Conservation (phyloP, 2,329 filamentous ascomycete genomes). For the Graphilbum sp. region DNA sequence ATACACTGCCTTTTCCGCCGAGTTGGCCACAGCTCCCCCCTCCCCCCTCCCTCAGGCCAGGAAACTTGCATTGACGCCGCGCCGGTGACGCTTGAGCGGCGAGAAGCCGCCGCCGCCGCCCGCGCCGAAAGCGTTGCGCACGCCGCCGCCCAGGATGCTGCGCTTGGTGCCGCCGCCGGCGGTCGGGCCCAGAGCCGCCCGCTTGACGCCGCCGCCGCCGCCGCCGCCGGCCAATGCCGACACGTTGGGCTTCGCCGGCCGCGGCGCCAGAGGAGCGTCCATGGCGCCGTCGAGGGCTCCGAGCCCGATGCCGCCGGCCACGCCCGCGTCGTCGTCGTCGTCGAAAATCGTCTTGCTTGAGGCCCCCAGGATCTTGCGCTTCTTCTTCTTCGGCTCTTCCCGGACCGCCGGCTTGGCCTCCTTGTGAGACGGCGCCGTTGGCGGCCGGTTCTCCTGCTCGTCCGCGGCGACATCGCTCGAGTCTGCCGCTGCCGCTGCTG, state of each 20-base stretch:
- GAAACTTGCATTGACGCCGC: constrained; percentile 46
- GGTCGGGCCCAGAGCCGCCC: constrained; percentile 10
- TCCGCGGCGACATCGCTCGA: constrained; percentile 5
- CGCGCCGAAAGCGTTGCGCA: constrained; percentile 28
- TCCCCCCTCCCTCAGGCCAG: constrained; percentile 25
- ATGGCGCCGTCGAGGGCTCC: background rate
- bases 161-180: constrained; percentile 14
- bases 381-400: constrained; percentile 42
- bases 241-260: background rate
- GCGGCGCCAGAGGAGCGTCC: background rate
- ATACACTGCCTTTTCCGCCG: no score
- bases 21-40: no score
- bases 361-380: constrained; percentile 52
- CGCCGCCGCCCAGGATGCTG: constrained; percentile 15
- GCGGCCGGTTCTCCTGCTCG: constrained; percentile 17
- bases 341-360: constrained; percentile 54
- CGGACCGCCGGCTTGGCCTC: background rate
- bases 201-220: constrained; percentile 8
- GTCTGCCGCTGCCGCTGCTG: constrained; percentile 6
- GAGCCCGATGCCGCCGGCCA: constrained; percentile 4
- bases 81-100: constrained; percentile 54
- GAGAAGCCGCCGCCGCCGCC: constrained; percentile 35
- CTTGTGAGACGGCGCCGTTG: constrained; percentile 6
- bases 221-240: background rate
- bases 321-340: constrained; percentile 44